These are phyloP conservation scores for Diphasiastrum complanatum DNA, from an alignment of 83 land plant genomes.

Conservation along the genomic window DNA sequence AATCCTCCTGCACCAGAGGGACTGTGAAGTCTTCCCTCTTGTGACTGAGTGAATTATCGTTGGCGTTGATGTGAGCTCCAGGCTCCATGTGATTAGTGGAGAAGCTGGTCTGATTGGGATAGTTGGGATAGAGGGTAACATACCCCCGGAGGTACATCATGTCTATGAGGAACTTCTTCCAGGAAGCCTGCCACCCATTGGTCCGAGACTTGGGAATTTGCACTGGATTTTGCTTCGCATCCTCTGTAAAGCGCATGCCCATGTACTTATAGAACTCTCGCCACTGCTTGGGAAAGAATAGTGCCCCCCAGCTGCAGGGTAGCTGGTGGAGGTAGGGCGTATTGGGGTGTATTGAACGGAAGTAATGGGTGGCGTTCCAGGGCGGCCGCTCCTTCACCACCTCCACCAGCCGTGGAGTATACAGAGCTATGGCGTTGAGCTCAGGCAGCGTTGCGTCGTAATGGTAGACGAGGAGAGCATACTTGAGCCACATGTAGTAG, in stretches of 20 bases:
- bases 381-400: conserved; percentile 15
- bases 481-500: conserved; percentile 98
- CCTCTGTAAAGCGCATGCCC: conserved; percentile 78
- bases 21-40: conserved; percentile 5
- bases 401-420: conserved; percentile 18
- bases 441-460: conserved; percentile 24
- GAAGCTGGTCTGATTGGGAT: conserved; percentile 13
- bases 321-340: conserved; percentile 95
- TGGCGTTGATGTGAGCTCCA: too few relatives aligned
- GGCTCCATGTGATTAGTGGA: too few relatives aligned
- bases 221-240: conserved; percentile 86
- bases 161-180: conserved; percentile 14
- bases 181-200: conserved; percentile 88
- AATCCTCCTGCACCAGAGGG: conserved; percentile 44
- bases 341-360: conserved; percentile 61
- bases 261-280: conserved; percentile 96
- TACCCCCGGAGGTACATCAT: conserved; percentile 16
- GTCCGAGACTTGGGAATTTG: conserved; percentile 95
- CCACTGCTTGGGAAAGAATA: conserved; percentile 98
- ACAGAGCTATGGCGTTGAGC: conserved; percentile 16
- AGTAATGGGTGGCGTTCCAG: conserved; percentile 18
- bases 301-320: conserved; percentile 97
- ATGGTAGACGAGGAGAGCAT: conserved; percentile 78
- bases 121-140: conserved; percentile 14
- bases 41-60: conserved; percentile 1